These are phyloP conservation scores for Colletotrichum sp. DNA, from an alignment of 2,329 filamentous ascomycete genomes.

Conservation along the genomic window DNA sequence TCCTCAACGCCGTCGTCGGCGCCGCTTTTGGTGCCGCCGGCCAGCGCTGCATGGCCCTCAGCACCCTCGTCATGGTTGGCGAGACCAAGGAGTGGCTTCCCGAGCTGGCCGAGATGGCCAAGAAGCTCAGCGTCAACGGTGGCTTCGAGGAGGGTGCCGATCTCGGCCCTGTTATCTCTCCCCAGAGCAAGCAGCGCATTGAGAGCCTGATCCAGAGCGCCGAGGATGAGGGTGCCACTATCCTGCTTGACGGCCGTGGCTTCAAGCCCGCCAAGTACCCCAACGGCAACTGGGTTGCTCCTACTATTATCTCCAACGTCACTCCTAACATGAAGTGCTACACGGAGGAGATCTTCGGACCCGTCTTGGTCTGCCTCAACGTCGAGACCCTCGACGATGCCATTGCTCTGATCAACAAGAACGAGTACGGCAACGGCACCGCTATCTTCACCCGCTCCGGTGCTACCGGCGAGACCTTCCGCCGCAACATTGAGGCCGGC, in stretches of 20 bases:
- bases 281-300: conserved; percentile 84
- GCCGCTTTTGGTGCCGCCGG: conserved; percentile 86
- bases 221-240: conserved; percentile 80
- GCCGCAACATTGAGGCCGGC: conserved; percentile 81
- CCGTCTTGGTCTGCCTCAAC: conserved; percentile 82
- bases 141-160: conserved; percentile 84
- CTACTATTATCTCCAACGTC: conserved; percentile 83
- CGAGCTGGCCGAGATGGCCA: conserved; percentile 79
- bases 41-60: conserved; percentile 87
- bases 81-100: conserved; percentile 84
- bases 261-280: conserved; percentile 80
- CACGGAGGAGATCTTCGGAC: conserved; percentile 84
- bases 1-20: conserved; percentile 82
- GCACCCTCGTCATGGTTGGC: conserved; percentile 82
- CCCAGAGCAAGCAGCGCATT: conserved; percentile 79
- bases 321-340: conserved; percentile 85
- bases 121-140: conserved; percentile 75
- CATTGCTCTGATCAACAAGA: conserved; percentile 81
- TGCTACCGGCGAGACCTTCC: conserved; percentile 78
- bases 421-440: conserved; percentile 87
- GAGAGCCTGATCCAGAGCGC: conserved; percentile 77
- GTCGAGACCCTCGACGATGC: conserved; percentile 81
- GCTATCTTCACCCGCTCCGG: conserved; percentile 85
- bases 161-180: conserved; percentile 82
- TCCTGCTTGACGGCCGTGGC: conserved; percentile 81